Percentiles rank a stretch among this genome's conserved stretches.
phyloP scores from a whole-genome alignment of 164 flowering plant species.

The Stephania cephalantha region DNA sequence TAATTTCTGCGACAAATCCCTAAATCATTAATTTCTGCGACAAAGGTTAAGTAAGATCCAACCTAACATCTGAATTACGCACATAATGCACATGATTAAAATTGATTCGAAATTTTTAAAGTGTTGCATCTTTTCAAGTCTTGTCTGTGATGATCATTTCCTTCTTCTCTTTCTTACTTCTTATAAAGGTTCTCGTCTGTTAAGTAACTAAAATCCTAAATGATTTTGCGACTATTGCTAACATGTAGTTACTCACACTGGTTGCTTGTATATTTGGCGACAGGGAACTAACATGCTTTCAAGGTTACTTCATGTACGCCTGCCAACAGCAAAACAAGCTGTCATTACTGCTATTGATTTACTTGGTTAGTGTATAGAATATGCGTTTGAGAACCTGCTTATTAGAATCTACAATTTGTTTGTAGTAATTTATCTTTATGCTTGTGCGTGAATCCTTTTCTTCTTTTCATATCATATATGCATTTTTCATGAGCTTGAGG shows the following conservation, averaged over 20 bases:
- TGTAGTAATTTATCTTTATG: neutral
- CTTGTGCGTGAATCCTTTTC: neutral
- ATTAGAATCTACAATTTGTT: neutral
- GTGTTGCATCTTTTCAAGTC: too few relatives aligned
- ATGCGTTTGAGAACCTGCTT: neutral
- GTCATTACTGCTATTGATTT: conserved; percentile 96
- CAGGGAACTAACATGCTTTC: conserved; percentile 99
- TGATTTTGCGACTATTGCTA: too few relatives aligned
- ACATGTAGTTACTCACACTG: neutral
- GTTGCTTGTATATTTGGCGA: conserved; percentile 15
- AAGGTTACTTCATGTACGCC: conserved; percentile 86
- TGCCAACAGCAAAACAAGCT: conserved; percentile 92
- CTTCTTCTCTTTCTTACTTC: too few relatives aligned
- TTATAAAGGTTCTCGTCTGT: too few relatives aligned
- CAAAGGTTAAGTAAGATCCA: too few relatives aligned
- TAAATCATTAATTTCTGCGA: too few relatives aligned
- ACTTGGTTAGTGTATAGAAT: conserved; percentile 52
- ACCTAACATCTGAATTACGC: too few relatives aligned
- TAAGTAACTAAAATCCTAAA: too few relatives aligned
- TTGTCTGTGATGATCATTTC: too few relatives aligned
- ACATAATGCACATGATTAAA: too few relatives aligned
- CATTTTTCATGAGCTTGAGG: neutral
- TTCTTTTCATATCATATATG: neutral
- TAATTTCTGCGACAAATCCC: too few relatives aligned
- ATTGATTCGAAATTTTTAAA: too few relatives aligned